A percentile compares a stretch with the other conserved stretches of the same genome.
phyloP scores from a whole-genome alignment of 306 rosid genomes.

The Prunus mume region DNA sequence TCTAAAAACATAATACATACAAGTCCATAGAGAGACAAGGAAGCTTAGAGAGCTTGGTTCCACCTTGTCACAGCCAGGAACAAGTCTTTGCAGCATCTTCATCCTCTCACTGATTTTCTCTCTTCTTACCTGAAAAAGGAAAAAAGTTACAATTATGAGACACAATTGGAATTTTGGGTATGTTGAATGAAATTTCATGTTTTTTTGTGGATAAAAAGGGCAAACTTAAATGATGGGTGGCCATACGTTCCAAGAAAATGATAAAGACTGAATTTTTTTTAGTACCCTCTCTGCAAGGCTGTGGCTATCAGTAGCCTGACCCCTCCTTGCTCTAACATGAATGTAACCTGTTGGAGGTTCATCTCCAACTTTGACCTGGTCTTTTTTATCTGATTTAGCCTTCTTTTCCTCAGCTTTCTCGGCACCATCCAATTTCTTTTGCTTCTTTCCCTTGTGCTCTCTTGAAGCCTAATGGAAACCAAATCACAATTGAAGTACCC shows the following conservation, averaged over 20 bases:
- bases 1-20: background rate
- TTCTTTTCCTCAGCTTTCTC: constrained; percentile 32
- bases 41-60: constrained; percentile 8
- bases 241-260: no score
- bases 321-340: constrained; percentile 97
- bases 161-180: constrained; percentile 5
- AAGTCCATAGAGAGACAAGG: background rate
- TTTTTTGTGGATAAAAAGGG: constrained; percentile 13
- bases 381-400: constrained; percentile 31
- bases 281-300: constrained; percentile 98
- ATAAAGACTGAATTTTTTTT: no score
- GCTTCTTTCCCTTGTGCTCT: constrained; percentile 49
- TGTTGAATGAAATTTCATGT: background rate
- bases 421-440: constrained; percentile 43
- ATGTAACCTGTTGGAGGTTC: constrained; percentile 73
- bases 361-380: constrained; percentile 40
- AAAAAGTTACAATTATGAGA: constrained; percentile 28
- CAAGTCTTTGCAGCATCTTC: constrained; percentile 78
- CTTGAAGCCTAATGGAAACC: constrained; percentile 32
- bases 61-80: constrained; percentile 97
- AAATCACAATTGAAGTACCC: background rate
- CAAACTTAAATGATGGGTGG: background rate
- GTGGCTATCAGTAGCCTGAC: constrained; percentile 97
- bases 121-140: constrained; percentile 72
- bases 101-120: constrained; percentile 96